Base-by-base conservation (phyloP, 2,329 filamentous ascomycete genomes). In the Botryosphaeria dothidea region DNA sequence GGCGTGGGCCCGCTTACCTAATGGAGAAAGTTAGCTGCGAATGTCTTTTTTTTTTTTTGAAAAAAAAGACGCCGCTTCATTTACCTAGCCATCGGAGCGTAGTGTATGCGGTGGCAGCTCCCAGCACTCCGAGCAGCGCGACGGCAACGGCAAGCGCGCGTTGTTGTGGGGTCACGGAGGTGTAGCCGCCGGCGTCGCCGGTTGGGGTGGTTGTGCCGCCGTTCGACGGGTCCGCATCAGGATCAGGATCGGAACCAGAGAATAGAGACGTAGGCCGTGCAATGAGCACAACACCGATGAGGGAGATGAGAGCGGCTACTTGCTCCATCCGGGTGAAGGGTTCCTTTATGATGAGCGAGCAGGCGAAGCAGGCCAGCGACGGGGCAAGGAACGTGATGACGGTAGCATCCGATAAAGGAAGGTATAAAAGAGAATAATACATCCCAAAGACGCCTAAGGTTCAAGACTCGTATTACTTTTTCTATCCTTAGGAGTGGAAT, bases 301-400 rank as follows among this genome's bases (percentile, higher is more conserved):
- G 81, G 3, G 92, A 93, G 23, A 96, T 75, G 2, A 92, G 75
- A 0, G 88, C 91, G 0, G 90, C 92, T 2, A 94, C 81, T 74
- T 92, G 90, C 74, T 96, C 92, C 45, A 86, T 85, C 25, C 87
- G 83, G 1, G 91, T 92, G 73, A 94, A 97, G 0, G 90, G 90
- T 70, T 97, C 92, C 60, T 88, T 86, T 65, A 89, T 84, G 41
- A 93, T 78, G 64, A 93, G 81, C 38, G 90, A 92, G 74, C 92
- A 96, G 19, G 90, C 85, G 79, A 93, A 92, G 65, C 91, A 92
- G 21, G 92, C 86, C 5, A 96, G 83, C 15, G 89, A 90, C 0
- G 93, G 93, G 0, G 90, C 87, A 5, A 97, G 83, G 74, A 97
- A 97, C 8, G 92, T 95, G 62, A 97, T 90, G 36, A 97, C 93